These are phyloP conservation scores for Pseudogymnoascus sp. DNA, from an alignment of 2,329 filamentous ascomycete species.

Conservation along the genomic window DNA sequence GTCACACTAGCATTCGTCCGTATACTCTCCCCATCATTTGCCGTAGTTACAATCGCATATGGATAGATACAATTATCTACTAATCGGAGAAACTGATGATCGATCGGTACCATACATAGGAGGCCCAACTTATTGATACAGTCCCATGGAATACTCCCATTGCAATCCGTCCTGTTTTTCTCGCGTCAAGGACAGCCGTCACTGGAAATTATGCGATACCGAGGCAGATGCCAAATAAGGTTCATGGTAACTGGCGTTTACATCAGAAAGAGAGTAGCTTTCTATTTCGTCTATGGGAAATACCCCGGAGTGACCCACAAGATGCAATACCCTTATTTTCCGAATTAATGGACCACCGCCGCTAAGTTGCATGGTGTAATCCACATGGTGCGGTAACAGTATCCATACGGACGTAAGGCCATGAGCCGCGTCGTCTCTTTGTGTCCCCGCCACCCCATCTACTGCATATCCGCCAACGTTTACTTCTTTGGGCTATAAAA, in stretches of 20 bases:
- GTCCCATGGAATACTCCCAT: neutral
- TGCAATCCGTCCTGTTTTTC: neutral
- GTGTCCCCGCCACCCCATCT: neutral
- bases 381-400: neutral
- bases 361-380: neutral
- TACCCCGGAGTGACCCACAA: neutral
- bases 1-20: neutral
- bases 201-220: neutral
- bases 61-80: neutral
- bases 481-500: slow-evolving; percentile 17
- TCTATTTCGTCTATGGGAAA: neutral
- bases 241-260: neutral
- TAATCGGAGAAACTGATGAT: neutral
- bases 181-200: neutral
- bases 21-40: neutral
- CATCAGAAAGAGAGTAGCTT: neutral
- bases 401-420: neutral
- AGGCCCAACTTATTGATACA: neutral
- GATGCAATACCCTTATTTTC: neutral
- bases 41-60: neutral
- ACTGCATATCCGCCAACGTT: slow-evolving; percentile 18
- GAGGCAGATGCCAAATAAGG: neutral
- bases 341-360: neutral
- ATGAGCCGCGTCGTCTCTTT: neutral
- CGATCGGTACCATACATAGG: neutral